These are phyloP conservation scores for Ophiognomonia clavigignenti-juglandacearum DNA, from an alignment of 2,329 filamentous ascomycete species.

Conservation along the genomic window DNA sequence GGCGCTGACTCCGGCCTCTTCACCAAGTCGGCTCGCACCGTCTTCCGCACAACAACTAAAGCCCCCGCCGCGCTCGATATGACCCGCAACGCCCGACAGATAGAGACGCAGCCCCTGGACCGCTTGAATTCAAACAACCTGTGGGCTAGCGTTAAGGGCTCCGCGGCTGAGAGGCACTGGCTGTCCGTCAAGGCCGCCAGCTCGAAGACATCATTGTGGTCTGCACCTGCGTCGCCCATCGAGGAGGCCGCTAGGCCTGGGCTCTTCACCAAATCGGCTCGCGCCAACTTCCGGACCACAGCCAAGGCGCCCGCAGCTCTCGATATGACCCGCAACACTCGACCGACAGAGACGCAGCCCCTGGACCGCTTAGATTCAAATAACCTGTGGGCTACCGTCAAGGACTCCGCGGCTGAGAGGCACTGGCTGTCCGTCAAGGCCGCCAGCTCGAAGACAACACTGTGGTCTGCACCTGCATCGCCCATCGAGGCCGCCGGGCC, in stretches of 20 bases:
- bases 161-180: slow-evolving; percentile 6
- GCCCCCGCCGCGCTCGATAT: too few relatives aligned
- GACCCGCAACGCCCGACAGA: too few relatives aligned
- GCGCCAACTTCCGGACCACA: too few relatives aligned
- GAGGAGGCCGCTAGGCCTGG: slow-evolving; percentile 11
- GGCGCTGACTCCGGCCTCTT: slow-evolving; percentile 20
- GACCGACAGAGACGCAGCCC: too few relatives aligned
- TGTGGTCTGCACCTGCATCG: slow-evolving; percentile 17
- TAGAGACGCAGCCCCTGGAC: too few relatives aligned
- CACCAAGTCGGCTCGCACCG: too few relatives aligned
- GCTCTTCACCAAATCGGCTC: slow-evolving; percentile 24
- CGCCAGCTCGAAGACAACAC: slow-evolving; percentile 24
- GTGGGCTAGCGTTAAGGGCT: slow-evolving; percentile 18
- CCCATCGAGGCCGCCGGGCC: slow-evolving; percentile 5
- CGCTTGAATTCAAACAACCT: slow-evolving; percentile 22
- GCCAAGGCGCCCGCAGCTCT: too few relatives aligned
- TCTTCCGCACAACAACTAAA: slow-evolving; percentile 4
- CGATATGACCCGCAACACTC: too few relatives aligned
- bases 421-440: neutral
- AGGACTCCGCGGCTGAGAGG: slow-evolving; percentile 2
- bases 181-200: neutral
- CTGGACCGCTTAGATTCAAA: too few relatives aligned
- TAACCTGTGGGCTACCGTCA: slow-evolving; percentile 21
- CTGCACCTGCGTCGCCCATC: slow-evolving; percentile 9
- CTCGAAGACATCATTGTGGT: slow-evolving; percentile 26